phyloP scores from a whole-genome alignment of 2,329 filamentous ascomycete genomes.

The Penicillium sp. region DNA sequence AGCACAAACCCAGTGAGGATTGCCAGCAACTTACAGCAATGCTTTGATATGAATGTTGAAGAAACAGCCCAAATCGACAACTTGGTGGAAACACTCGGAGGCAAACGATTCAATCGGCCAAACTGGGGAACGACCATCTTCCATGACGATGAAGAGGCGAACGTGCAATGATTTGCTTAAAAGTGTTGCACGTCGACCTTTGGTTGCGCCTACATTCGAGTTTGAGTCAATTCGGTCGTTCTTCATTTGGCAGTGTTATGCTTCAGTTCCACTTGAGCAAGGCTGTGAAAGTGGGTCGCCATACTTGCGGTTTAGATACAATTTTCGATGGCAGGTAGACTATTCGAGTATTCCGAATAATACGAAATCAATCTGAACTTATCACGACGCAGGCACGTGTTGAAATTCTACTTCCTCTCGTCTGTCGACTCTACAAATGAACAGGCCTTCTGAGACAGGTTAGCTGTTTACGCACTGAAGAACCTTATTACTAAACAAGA shows the following conservation, averaged over 20 bases:
- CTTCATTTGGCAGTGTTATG: not conserved
- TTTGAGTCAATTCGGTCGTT: not conserved
- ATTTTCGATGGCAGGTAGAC: no score
- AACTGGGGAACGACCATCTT: slow-evolving; percentile 28
- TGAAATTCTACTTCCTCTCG: no score
- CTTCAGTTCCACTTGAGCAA: not conserved
- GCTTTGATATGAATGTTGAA: slow-evolving; percentile 16
- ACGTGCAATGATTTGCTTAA: slow-evolving; percentile 3
- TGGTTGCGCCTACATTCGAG: not conserved
- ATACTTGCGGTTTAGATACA: not conserved
- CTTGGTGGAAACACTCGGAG: slow-evolving; percentile 13
- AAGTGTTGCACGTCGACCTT: no score
- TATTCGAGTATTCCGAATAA: no score
- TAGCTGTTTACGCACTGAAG: no score
- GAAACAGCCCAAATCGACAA: slow-evolving; percentile 18
- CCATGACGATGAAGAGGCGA: slow-evolving; percentile 22
- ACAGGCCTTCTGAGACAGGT: no score
- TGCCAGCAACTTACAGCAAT: slow-evolving; percentile 11
- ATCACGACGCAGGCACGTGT: no score
- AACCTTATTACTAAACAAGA: no score
- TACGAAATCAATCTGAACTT: no score
- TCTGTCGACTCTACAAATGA: no score
- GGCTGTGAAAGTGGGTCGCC: not conserved
- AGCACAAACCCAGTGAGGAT: slow-evolving; percentile 17
- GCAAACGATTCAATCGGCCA: slow-evolving; percentile 26